Evolutionary conservation across 352 stramenopile genomes (phyloP).

Genomic region (Proteromonas lacertae): DNA sequence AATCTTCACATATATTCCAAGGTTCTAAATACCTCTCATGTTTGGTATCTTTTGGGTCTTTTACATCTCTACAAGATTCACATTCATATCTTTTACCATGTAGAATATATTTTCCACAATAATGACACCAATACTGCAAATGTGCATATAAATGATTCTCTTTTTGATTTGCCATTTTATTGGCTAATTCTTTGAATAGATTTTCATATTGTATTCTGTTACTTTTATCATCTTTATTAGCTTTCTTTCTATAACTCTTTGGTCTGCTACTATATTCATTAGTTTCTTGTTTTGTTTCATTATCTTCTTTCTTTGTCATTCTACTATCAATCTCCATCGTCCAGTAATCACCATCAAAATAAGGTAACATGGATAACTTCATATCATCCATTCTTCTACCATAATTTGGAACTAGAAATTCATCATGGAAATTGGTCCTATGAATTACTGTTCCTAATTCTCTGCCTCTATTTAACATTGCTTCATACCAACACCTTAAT

Average conservation of each 20-base stretch:
- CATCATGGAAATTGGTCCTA: conserved; percentile 68
- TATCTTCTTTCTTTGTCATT: conserved; percentile 74
- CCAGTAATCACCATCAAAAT: conserved; percentile 98
- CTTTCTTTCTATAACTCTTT: background rate
- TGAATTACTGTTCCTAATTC: conserved; percentile 43
- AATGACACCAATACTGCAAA: no score
- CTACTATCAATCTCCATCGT: conserved; percentile 82
- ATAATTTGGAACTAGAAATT: conserved; percentile 45
- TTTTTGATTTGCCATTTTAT: conserved; percentile 16
- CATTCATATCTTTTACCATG: no score
- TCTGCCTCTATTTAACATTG: conserved; percentile 42
- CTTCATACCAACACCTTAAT: conserved; percentile 70
- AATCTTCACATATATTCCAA: conserved; percentile 21
- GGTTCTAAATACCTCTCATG: no score
- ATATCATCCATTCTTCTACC: conserved; percentile 13
- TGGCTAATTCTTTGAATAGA: conserved; percentile 15
- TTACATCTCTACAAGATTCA: no score
- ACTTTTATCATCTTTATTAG: conserved; percentile 18
- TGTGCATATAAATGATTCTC: conserved; percentile 16
- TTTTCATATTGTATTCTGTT: conserved; percentile 36
- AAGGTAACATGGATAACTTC: conserved; percentile 59
- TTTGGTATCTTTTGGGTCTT: no score
- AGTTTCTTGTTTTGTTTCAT: conserved; percentile 10
- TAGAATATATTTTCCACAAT: no score
- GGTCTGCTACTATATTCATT: conserved; percentile 5